A percentile compares a stretch with the other conserved stretches of the same genome.
These are phyloP conservation scores for Cylindrodendrum hubeiense DNA, from an alignment of 2,329 filamentous ascomycete genomes.

Conservation along the genomic window DNA sequence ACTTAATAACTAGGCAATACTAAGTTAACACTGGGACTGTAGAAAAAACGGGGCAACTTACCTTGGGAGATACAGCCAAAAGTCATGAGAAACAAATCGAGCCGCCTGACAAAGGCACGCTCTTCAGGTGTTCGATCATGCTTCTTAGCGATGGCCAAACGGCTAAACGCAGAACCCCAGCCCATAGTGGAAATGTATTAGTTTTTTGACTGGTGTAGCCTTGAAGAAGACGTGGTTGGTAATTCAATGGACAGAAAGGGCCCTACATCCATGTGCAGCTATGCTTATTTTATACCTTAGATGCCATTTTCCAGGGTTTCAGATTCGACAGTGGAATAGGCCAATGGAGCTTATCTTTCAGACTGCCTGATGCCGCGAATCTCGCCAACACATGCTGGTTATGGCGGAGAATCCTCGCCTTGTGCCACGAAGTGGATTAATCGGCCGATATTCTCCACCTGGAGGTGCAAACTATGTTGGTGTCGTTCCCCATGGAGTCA, in stretches of 20 bases:
- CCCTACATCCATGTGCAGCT: neutral
- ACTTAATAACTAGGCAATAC: slow-evolving; percentile 6
- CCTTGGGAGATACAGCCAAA: slow-evolving; percentile 23
- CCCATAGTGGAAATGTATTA: slow-evolving; percentile 8
- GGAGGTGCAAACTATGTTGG: neutral
- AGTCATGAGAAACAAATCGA: slow-evolving; percentile 22
- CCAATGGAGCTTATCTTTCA: neutral
- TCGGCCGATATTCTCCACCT: neutral
- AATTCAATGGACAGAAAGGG: neutral
- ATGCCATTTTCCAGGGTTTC: no score
- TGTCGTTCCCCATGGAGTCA: neutral
- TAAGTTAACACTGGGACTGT: neutral
- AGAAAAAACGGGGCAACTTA: neutral
- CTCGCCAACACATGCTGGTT: neutral
- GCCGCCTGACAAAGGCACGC: slow-evolving; percentile 7
- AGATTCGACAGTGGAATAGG: neutral
- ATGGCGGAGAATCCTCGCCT: neutral
- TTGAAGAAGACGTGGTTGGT: neutral
- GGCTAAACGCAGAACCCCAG: slow-evolving; percentile 8
- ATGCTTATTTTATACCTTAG: slow-evolving; percentile 15
- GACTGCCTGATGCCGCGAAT: neutral
- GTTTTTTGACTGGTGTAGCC: neutral
- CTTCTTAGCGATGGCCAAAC: slow-evolving; percentile 18
- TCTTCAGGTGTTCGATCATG: slow-evolving; percentile 18
- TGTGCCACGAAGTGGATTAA: neutral